Evolutionary conservation across 208 protist species (phyloP), one percentile per base, ranked within the genome.

Genomic region (Herpetomonas samuelpessoai): DNA sequence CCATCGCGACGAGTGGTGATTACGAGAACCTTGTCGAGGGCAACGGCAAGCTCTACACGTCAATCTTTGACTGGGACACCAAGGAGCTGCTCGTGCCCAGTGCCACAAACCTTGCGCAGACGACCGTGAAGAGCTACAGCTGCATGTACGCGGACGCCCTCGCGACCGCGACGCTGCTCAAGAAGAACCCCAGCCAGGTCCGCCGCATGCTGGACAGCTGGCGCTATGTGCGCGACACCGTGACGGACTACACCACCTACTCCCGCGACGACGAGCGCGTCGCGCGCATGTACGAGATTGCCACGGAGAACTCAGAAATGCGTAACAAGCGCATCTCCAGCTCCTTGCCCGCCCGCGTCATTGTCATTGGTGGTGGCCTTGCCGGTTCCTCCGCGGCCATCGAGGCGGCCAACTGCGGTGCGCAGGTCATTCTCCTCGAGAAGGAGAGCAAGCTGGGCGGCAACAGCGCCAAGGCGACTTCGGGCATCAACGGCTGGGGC

Each of bases 381-480:
- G 84, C 90, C 28, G 90, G 90, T n/a, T 81, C 69, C 55, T 82
- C 82, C 6, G 90, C 90, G 9, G 86, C 81, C 46, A 94, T 92
- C 60, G 86, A 95, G 64, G 83, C 84, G 0, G 82, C 79, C 24
- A 71, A 69, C 56, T 88, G 79, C 47, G 94, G 92, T 22, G 95
- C 89, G 2, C 76, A 76, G 30, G 94, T 97, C 14, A 76, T 88
- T 22, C 64, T 98, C 18, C 57, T 98, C 21, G 97, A 98, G 51
- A 98, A 97, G 78, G 83, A 92, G 58, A 2, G 41, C 26, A 79
- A 69, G 55, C 46, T 97, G 12, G 97, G 97, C 26, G 97, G 97
- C 56, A 98, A 98, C 77, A 97, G 91, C 35, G 93, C 91, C 50
- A 98, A 98, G 81, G 97, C 97, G 9, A 97, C 91, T 7, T 98